Conservation (phyloP, 176 grass and related monocot genomes). For the Alloteropsis semialata region DNA sequence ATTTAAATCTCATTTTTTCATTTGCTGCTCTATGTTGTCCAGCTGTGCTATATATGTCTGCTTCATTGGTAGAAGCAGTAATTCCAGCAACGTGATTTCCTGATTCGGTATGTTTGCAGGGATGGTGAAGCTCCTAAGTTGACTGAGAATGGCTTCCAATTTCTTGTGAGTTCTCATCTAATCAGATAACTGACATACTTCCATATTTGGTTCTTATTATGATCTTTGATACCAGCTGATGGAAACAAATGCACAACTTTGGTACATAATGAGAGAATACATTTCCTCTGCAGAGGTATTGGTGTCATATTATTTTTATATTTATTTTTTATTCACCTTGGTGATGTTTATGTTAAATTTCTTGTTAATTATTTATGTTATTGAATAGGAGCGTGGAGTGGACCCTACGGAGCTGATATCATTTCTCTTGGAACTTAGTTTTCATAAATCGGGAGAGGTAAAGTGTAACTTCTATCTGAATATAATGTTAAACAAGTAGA, state of each 20-base stretch:
- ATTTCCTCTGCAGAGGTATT: constrained; percentile 91
- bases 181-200: constrained; percentile 23
- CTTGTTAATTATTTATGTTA: constrained; percentile 23
- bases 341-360: constrained; percentile 11
- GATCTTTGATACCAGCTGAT: constrained; percentile 66
- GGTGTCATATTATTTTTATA: constrained; percentile 18
- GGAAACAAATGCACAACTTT: constrained; percentile 94
- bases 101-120: constrained; percentile 53
- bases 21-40: constrained; percentile 1
- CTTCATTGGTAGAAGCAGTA: too few species aligned
- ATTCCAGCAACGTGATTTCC: not conserved
- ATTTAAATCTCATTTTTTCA: not conserved
- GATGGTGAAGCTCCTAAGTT: constrained; percentile 82
- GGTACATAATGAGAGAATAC: constrained; percentile 99
- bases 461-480: constrained; percentile 4
- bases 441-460: constrained; percentile 85
- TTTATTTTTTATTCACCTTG: constrained; percentile 8
- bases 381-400: constrained; percentile 79
- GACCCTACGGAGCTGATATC: constrained; percentile 89
- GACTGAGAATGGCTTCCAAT: constrained; percentile 96
- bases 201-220: constrained; percentile 23
- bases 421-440: constrained; percentile 94
- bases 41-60: not conserved
- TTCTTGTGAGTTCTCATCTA: constrained; percentile 54
- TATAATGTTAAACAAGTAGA: not conserved